Conservation (phyloP, 2,329 filamentous ascomycete genomes). For the Nectriaceae sp. region DNA sequence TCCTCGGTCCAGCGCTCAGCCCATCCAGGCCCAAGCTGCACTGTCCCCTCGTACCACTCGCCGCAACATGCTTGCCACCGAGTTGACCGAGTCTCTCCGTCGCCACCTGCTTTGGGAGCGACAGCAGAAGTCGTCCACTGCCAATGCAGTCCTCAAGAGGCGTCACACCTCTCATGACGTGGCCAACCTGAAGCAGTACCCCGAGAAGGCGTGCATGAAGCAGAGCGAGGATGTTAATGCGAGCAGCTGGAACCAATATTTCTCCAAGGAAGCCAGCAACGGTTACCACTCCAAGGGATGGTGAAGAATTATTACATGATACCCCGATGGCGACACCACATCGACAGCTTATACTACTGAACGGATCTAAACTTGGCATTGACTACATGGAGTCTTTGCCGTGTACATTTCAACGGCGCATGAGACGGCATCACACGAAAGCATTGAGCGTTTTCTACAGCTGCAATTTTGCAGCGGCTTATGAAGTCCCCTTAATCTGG, state of each 20-base stretch:
- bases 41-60: slow-evolving; percentile 90
- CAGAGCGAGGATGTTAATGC: slow-evolving; percentile 64
- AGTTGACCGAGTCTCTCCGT: slow-evolving; percentile 89
- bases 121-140: slow-evolving; percentile 88
- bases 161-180: slow-evolving; percentile 90
- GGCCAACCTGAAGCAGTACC: slow-evolving; percentile 82
- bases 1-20: slow-evolving; percentile 69
- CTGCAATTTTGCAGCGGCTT: slow-evolving; percentile 24
- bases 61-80: slow-evolving; percentile 92
- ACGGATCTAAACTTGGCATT: slow-evolving; percentile 18
- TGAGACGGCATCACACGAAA: slow-evolving; percentile 28
- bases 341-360: slow-evolving; percentile 22
- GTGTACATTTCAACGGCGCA: slow-evolving; percentile 33
- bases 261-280: slow-evolving; percentile 71
- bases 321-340: slow-evolving; percentile 8
- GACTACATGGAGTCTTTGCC: slow-evolving; percentile 11
- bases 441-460: slow-evolving; percentile 28
- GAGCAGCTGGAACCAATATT: slow-evolving; percentile 83
- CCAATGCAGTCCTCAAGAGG: slow-evolving; percentile 85
- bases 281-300: slow-evolving; percentile 48
- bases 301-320: slow-evolving; percentile 29
- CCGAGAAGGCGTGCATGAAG: slow-evolving; percentile 64
- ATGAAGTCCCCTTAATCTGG: slow-evolving; percentile 10
- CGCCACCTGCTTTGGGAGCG: slow-evolving; percentile 94
- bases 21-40: slow-evolving; percentile 77